Percentiles rank a stretch among this genome's conserved stretches.
Conservation (phyloP, 768 basidiomycete genomes). For the Lyophyllum shimeji region DNA sequence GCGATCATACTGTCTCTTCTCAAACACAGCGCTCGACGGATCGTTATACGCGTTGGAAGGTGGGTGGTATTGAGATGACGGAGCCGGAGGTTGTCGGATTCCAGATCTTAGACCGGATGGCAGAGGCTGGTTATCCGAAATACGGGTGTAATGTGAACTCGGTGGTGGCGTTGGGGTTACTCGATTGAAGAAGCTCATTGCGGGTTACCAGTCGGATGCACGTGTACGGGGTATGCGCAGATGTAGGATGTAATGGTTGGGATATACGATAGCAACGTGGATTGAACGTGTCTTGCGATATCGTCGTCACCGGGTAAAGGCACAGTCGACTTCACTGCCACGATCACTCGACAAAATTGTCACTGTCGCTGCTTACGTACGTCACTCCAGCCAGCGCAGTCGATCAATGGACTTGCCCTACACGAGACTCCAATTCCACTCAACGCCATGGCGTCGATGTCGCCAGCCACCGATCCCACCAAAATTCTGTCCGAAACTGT, state of each 20-base stretch:
- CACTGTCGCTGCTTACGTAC: conserved; percentile 14
- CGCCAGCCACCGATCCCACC: background rate
- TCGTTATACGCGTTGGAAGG: conserved; percentile 50
- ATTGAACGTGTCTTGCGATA: conserved; percentile 5
- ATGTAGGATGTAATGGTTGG: background rate
- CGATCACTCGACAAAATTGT: conserved; percentile 4
- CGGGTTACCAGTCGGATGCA: background rate
- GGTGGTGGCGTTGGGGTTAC: conserved; percentile 36
- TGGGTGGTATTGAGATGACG: conserved; percentile 39
- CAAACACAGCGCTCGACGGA: conserved; percentile 46
- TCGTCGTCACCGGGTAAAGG: background rate
- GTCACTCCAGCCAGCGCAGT: background rate
- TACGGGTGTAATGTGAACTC: conserved; percentile 40
- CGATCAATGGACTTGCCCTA: background rate
- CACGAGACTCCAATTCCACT: background rate
- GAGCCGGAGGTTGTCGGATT: conserved; percentile 35
- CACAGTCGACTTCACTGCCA: conserved; percentile 5
- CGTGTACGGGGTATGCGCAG: background rate
- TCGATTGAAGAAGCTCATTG: conserved; percentile 52
- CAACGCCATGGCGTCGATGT: conserved; percentile 2
- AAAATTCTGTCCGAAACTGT: conserved; percentile 20
- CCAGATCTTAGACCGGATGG: conserved; percentile 33
- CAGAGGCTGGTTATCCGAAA: conserved; percentile 30
- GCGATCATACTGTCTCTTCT: conserved; percentile 46
- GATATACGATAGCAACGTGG: background rate